These are phyloP conservation scores for Rhododendron griersonianum DNA, from an alignment of 148 eudicot genomes.

Conservation along the genomic window DNA sequence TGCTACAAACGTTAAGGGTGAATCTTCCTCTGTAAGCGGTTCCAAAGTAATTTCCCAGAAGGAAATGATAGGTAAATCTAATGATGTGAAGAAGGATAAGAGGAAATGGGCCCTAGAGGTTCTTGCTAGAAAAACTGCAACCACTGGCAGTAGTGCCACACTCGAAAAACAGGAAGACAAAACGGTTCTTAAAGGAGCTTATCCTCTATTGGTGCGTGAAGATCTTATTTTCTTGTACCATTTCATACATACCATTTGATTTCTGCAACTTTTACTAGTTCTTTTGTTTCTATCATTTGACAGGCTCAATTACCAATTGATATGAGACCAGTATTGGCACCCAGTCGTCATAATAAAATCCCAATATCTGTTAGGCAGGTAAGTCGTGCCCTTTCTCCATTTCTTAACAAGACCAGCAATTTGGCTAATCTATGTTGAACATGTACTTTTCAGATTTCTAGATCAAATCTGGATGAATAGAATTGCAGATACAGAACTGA, in stretches of 20 bases:
- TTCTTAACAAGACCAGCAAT: not conserved
- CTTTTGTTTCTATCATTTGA: conserved; percentile 12
- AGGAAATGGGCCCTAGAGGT: conserved; percentile 91
- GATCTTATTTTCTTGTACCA: conserved; percentile 12
- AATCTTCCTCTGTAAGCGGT: conserved; percentile 17
- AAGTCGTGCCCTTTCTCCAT: conserved; percentile 12
- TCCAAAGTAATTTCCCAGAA: conserved; percentile 22
- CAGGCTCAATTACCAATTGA: conserved; percentile 90
- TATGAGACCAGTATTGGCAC: conserved; percentile 77
- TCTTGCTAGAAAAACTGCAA: conserved; percentile 80
- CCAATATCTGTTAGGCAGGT: conserved; percentile 85
- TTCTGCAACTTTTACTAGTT: conserved; percentile 7
- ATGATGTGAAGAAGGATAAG: conserved; percentile 49
- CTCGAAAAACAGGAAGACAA: conserved; percentile 52
- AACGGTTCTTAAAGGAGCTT: conserved; percentile 58
- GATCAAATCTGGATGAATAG: not conserved
- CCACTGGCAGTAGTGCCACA: conserved; percentile 24
- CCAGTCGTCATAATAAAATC: conserved; percentile 77
- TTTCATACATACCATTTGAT: conserved; percentile 2
- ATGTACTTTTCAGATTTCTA: not conserved
- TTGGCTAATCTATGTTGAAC: not conserved
- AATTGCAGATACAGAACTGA: not conserved
- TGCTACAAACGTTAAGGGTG: conserved; percentile 25
- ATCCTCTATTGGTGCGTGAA: conserved; percentile 68
- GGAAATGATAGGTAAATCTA: conserved; percentile 35